Conservation (phyloP, 306 rosid genomes). For the Cucurbita moschata region DNA sequence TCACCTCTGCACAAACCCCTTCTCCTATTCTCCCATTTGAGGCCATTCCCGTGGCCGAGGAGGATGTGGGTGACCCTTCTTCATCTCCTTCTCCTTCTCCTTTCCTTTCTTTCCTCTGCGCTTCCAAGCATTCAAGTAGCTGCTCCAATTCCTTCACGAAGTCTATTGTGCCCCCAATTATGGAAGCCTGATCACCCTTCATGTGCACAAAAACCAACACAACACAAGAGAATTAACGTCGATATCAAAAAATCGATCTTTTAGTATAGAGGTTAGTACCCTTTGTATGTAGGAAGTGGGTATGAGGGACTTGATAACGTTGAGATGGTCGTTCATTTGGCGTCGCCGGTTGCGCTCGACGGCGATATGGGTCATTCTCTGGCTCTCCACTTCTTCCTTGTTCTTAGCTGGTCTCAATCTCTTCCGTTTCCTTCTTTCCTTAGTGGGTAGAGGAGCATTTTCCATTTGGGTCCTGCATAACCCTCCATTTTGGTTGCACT, state of each 20-base stretch:
- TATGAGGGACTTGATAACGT: conserved; percentile 78
- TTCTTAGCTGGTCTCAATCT: conserved; percentile 61
- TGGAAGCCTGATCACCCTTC: conserved; percentile 97
- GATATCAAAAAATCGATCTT: neutral
- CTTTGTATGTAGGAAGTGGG: conserved; percentile 70
- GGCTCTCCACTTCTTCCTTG: conserved; percentile 87
- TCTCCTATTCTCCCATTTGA: conserved; percentile 23
- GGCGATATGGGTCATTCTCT: conserved; percentile 91
- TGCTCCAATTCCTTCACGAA: conserved; percentile 94
- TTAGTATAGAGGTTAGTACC: conserved; percentile 20
- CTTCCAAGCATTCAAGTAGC: conserved; percentile 57
- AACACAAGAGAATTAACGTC: too few relatives aligned
- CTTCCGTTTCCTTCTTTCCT: conserved; percentile 66
- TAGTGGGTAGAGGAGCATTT: conserved; percentile 16
- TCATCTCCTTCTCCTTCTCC: conserved; percentile 22
- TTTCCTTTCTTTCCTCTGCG: conserved; percentile 49
- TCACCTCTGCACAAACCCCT: conserved; percentile 45
- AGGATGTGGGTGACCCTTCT: neutral
- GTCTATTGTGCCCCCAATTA: conserved; percentile 91
- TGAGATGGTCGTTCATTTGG: conserved; percentile 93
- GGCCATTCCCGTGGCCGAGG: conserved; percentile 15
- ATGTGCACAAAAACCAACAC: neutral
- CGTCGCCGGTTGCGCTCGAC: conserved; percentile 86
- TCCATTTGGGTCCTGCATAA: conserved; percentile 9
- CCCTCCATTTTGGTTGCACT: conserved; percentile 3